Percentiles rank a stretch among this genome's conserved stretches.
Evolutionary conservation across 257 asterid species (phyloP).

Genomic region (Solanum piurae): DNA sequence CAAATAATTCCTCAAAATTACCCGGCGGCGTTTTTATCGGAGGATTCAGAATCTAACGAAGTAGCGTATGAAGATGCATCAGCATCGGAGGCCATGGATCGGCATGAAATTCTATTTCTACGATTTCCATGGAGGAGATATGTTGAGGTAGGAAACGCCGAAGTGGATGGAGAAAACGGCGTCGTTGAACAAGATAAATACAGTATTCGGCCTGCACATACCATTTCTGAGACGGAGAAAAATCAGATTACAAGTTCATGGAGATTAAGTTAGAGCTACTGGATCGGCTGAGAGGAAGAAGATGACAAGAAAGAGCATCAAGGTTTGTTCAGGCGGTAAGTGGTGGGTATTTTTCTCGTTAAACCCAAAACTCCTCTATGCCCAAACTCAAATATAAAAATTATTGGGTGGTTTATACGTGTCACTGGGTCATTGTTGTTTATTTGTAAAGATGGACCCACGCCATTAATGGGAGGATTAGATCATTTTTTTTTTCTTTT

Average conservation of each 20-base stretch:
- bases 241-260: not conserved
- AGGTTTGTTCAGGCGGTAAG: not conserved
- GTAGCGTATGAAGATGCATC: constrained; percentile 45
- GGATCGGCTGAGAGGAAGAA: not conserved
- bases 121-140: constrained; percentile 13
- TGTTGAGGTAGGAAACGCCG: constrained; percentile 15
- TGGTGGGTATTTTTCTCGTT: not conserved
- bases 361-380: constrained; percentile 1
- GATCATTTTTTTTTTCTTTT: not conserved
- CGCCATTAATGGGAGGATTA: not conserved
- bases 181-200: constrained; percentile 32
- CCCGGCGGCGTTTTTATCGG: constrained; percentile 40
- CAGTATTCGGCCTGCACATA: constrained; percentile 51
- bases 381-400: not conserved
- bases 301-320: not conserved
- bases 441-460: not conserved
- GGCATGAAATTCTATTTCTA: constrained; percentile 31
- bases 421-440: not conserved
- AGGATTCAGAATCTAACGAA: constrained; percentile 30
- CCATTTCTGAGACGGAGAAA: constrained; percentile 20
- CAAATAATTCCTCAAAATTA: not conserved
- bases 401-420: not conserved
- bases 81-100: constrained; percentile 48
- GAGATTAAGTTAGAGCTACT: not conserved
- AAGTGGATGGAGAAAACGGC: constrained; percentile 15